A percentile compares a stretch with the other conserved stretches of the same genome.
phyloP scores from a whole-genome alignment of 2,329 filamentous ascomycete genomes.

The Nemania sp. region DNA sequence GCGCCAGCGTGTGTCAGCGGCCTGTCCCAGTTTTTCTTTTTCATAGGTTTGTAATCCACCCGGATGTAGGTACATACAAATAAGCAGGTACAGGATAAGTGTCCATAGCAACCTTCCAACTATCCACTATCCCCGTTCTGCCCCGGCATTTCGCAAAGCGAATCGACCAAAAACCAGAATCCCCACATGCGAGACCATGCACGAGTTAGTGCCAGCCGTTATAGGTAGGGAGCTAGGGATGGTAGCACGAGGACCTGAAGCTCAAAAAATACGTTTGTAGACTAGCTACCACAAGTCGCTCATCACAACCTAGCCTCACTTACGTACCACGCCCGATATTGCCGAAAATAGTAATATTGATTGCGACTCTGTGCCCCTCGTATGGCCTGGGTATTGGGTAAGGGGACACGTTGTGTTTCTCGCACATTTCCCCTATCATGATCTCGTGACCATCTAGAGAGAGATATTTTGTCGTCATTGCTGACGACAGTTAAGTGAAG shows the following conservation, averaged over 20 bases:
- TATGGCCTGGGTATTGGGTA: constrained; percentile 6
- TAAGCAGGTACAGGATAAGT: background rate
- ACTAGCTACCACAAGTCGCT: constrained; percentile 2
- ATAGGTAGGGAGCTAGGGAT: background rate
- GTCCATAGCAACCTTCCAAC: constrained; percentile 1
- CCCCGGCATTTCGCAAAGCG: constrained; percentile 13
- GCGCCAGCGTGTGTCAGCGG: background rate
- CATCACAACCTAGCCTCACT: constrained; percentile 11
- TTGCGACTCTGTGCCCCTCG: constrained; percentile 10
- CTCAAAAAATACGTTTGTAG: background rate
- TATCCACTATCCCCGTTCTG: background rate
- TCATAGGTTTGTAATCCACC: constrained; percentile 32
- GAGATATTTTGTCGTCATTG: constrained; percentile 18
- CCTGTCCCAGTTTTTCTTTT: constrained; percentile 11
- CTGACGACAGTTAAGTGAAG: constrained; percentile 16
- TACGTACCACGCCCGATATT: constrained; percentile 27
- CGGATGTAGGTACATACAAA: background rate
- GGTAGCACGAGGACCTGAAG: background rate
- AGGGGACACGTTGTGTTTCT: constrained; percentile 29
- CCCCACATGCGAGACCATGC: background rate
- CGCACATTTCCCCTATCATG: background rate
- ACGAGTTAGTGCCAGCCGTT: background rate
- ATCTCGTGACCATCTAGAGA: constrained; percentile 11
- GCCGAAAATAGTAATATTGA: constrained; percentile 29
- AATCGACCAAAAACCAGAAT: constrained; percentile 4